Base-by-base conservation (phyloP, 768 basidiomycete genomes). In the Rickenella mellea region DNA sequence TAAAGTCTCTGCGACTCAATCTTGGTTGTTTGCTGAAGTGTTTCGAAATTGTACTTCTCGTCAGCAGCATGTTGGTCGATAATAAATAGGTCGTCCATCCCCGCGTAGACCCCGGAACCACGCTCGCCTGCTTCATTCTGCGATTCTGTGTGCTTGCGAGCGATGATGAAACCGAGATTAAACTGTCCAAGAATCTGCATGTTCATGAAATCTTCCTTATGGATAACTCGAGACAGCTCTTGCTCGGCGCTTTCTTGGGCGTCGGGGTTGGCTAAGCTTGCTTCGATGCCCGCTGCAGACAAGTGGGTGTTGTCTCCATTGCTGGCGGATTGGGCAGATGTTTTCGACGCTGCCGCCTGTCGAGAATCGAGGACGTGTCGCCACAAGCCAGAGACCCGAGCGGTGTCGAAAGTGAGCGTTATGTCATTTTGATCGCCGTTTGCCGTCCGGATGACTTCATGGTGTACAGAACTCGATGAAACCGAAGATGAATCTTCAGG, bases 31-130 rank as follows among this genome's bases (percentile, higher is more conserved):
- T 76, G 71, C 59, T 98, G 94, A 44, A 98, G 63, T 1, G 76
- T 85, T 68, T 98, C 96, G 56, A 98, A 98, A 57, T 98, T 98
- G 63, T 88, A 97, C 65, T 98, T 98, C 62, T 98, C 96, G 60
- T 99, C 96, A 5, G 89, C 82, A 4, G 94, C 94, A 60, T 98
- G 94, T 56, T 98, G 94, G 53, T 98, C 94, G 14, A 98, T 74
- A 48, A 99, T 91, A 63, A 97, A 98, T 30, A 99, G 66, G 53
- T 99, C 94, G 55, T 98, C 93, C 63, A 78, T 67, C 10, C 28
- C 45, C 21, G 35, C 30, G 10, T 17, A 47, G 7, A 33, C 40
- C 12, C 19, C 48, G 2, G 43, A 57, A 21, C 44, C 54, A 7
- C n/a, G 42, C 24, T 20, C 35, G 28, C 8, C 27, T 5, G 22